A percentile compares a stretch with the other conserved stretches of the same genome.
Evolutionary conservation across 2,329 filamentous ascomycete species (phyloP).

Genomic region (Elsinoe australis): DNA sequence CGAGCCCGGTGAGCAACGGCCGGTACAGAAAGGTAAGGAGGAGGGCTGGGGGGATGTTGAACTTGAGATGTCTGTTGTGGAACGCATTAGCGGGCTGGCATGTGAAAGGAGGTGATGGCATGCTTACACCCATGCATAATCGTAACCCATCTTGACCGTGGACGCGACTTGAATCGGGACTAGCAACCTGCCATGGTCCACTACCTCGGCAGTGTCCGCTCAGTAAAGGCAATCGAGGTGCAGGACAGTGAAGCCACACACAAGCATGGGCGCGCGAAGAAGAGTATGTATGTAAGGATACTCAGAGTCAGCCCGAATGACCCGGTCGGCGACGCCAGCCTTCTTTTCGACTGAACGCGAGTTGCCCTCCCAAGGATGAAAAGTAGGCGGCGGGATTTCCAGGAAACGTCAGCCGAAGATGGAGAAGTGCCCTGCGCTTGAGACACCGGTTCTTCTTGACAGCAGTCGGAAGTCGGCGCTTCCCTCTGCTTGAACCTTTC

Average conservation of each 20-base stretch:
- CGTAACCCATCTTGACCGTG: constrained; percentile 46
- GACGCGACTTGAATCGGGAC: constrained; percentile 8
- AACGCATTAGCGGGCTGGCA: constrained; percentile 16
- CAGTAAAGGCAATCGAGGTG: constrained; percentile 4
- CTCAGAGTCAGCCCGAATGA: constrained; percentile 5
- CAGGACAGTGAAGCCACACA: background rate
- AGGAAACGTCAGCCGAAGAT: background rate
- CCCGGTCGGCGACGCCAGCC: constrained; percentile 9
- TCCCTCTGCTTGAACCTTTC: background rate
- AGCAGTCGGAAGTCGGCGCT: constrained; percentile 1
- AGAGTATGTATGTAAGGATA: background rate
- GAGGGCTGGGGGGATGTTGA: constrained; percentile 57
- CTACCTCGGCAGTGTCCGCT: constrained; percentile 8
- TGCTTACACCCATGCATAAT: constrained; percentile 57
- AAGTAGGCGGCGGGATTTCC: no score
- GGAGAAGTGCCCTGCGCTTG: no score
- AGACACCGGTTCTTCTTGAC: background rate
- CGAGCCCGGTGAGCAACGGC: constrained; percentile 55
- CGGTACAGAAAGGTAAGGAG: constrained; percentile 52
- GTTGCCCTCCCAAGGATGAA: no score
- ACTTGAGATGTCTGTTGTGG: constrained; percentile 52
- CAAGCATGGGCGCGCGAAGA: background rate
- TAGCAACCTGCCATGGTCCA: constrained; percentile 11
- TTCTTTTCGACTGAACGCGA: constrained; percentile 7
- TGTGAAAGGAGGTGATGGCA: constrained; percentile 14